Conservation (phyloP, 2,329 filamentous ascomycete genomes). For the Neofusicoccum umdonicola region DNA sequence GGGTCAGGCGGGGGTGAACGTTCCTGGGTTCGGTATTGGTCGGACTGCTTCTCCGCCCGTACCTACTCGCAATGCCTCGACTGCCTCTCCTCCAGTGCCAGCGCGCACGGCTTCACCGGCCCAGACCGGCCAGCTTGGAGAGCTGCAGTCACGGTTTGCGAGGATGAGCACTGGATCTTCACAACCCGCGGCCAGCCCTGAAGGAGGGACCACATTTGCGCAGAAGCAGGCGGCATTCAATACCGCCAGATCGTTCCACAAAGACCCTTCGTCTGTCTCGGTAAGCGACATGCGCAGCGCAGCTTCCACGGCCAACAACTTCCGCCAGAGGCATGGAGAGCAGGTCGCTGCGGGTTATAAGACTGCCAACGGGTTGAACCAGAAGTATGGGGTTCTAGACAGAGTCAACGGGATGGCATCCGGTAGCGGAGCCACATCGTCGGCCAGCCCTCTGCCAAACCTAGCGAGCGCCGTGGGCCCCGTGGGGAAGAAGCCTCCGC, state of each 20-base stretch:
- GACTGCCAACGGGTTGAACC: constrained; percentile 57
- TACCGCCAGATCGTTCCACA: constrained; percentile 59
- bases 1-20: constrained; percentile 71
- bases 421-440: constrained; percentile 21
- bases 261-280: constrained; percentile 61
- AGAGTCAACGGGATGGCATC: constrained; percentile 45
- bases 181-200: constrained; percentile 28
- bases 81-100: constrained; percentile 27
- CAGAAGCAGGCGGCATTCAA: constrained; percentile 62
- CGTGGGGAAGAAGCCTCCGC: constrained; percentile 53
- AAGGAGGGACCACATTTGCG: constrained; percentile 60
- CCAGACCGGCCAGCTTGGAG: constrained; percentile 52
- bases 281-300: constrained; percentile 58
- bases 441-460: constrained; percentile 3
- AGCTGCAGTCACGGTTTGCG: constrained; percentile 66
- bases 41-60: constrained; percentile 35
- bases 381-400: constrained; percentile 59
- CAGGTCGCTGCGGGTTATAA: constrained; percentile 62
- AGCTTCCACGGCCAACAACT: constrained; percentile 64
- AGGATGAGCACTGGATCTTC: constrained; percentile 36
- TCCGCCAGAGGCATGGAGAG: constrained; percentile 68
- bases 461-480: constrained; percentile 16
- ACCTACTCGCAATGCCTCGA: constrained; percentile 29
- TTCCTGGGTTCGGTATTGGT: constrained; percentile 75
- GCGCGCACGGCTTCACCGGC: constrained; percentile 20